These are phyloP conservation scores for Vigna reflexopilosa DNA, from an alignment of 306 rosid species.

Conservation along the genomic window DNA sequence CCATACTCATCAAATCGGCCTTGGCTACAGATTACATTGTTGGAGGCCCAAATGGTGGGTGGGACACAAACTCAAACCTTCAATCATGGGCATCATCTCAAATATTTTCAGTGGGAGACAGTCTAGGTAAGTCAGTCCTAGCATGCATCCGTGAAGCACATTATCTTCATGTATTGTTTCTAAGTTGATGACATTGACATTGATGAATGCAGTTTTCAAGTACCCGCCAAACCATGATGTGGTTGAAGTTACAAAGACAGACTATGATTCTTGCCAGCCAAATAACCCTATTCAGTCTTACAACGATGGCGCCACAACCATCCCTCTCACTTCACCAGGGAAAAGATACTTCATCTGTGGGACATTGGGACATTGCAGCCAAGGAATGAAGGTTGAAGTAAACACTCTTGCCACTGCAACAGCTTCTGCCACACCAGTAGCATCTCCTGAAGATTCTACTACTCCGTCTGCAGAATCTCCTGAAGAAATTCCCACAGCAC, in stretches of 20 bases:
- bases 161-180: conserved; percentile 4
- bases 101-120: conserved; percentile 69
- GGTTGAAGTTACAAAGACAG: conserved; percentile 77
- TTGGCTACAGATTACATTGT: conserved; percentile 63
- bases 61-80: conserved; percentile 66
- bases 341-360: conserved; percentile 91
- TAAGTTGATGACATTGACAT: conserved; percentile 33
- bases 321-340: conserved; percentile 72
- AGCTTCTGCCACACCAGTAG: conserved; percentile 51
- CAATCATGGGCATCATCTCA: conserved; percentile 71
- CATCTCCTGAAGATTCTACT: conserved; percentile 52
- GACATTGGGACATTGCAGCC: conserved; percentile 66
- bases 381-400: conserved; percentile 81
- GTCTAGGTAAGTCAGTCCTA: conserved; percentile 59
- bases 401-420: conserved; percentile 65
- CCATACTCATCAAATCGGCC: conserved; percentile 55
- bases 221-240: conserved; percentile 74
- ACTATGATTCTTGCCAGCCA: conserved; percentile 70
- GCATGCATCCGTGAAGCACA: neutral
- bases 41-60: conserved; percentile 75
- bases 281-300: conserved; percentile 60
- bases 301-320: conserved; percentile 65
- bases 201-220: conserved; percentile 68
- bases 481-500: conserved; percentile 20
- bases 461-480: conserved; percentile 51